Evolutionary conservation across 495 filamentous ascomycete genomes (phyloP), one percentile per base, ranked within the genome.

Genomic region (Cryomyces antarcticus): DNA sequence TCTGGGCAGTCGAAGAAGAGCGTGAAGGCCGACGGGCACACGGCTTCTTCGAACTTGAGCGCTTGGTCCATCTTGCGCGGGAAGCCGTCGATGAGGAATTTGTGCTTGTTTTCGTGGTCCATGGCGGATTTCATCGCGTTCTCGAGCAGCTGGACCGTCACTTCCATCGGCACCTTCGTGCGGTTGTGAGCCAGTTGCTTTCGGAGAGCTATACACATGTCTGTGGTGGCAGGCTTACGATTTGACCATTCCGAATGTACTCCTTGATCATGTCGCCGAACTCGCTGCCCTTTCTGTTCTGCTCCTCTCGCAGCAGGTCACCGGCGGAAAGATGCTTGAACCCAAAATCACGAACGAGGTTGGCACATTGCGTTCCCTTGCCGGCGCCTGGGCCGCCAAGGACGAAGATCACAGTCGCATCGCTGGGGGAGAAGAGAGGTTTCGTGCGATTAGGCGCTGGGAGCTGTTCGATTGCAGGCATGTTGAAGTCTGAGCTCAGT

Each of bases 1-100:
- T 95, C 88, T 3, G 84, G 77, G 53, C 82, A 92, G 59, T 93
- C 81, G 56, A 84, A 79, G 66, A 96, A 97, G 31, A 97, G 68
- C 7, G 85, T 86, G 55, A 94, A 75, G 50, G 68, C 65, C 4
- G 78, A 80, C 4, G 74, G 77, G 50, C 82, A 86, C 37, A 97
- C 92, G 5, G 78, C 73, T 56, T 80, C 69, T 66, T 97, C 89
- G 52, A 97, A 97, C 62, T 81, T 81, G 39, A 82, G 53, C 5
- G 89, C 89, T 70, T 97, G 89, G 68, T 95, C 88, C 61, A 96
- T 81, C 63, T 97, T 86, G 40, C 89, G 75, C 24, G 89, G 89
- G 68, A 97, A 97, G 1, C 88, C 75, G 58, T 96, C 88, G 50
- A 96, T 82, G 50, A 96, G 65, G 68, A 95, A 95, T 37, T 75